Conservation (phyloP, 2,329 filamentous ascomycete genomes). For the Colletotrichum tabaci region DNA sequence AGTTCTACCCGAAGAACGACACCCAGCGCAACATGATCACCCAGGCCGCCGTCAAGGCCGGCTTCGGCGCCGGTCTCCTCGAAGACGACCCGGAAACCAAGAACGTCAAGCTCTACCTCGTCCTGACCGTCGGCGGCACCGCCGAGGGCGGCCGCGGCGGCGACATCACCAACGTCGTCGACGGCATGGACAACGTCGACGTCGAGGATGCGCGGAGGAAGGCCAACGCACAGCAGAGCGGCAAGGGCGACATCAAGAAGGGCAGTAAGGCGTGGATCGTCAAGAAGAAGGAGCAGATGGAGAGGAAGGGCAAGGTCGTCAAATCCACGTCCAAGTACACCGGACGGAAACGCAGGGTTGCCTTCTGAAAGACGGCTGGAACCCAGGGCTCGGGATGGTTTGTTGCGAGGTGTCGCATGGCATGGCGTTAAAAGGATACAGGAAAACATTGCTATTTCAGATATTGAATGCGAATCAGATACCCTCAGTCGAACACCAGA, state of each 20-base stretch:
- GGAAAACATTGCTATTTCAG: conserved; percentile 27
- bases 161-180: conserved; percentile 92
- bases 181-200: conserved; percentile 90
- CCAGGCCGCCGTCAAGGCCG: conserved; percentile 89
- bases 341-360: conserved; percentile 85
- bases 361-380: conserved; percentile 69
- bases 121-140: conserved; percentile 86
- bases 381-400: conserved; percentile 1
- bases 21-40: conserved; percentile 93
- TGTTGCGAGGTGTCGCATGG: conserved; percentile 32
- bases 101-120: conserved; percentile 95
- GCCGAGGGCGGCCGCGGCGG: conserved; percentile 68
- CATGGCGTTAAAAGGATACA: conserved; percentile 44
- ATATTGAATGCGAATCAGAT: conserved; percentile 40
- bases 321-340: conserved; percentile 95
- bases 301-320: conserved; percentile 93
- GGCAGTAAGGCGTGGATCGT: conserved; percentile 88
- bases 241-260: conserved; percentile 76
- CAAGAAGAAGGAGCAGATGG: conserved; percentile 93
- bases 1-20: conserved; percentile 98
- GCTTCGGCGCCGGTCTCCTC: conserved; percentile 93
- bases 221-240: conserved; percentile 57
- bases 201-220: conserved; percentile 78
- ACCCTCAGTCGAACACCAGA: conserved; percentile 70
- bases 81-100: conserved; percentile 98